Base-by-base conservation (phyloP, 2,329 filamentous ascomycete species). In the Tolypocladium pustulatum region DNA sequence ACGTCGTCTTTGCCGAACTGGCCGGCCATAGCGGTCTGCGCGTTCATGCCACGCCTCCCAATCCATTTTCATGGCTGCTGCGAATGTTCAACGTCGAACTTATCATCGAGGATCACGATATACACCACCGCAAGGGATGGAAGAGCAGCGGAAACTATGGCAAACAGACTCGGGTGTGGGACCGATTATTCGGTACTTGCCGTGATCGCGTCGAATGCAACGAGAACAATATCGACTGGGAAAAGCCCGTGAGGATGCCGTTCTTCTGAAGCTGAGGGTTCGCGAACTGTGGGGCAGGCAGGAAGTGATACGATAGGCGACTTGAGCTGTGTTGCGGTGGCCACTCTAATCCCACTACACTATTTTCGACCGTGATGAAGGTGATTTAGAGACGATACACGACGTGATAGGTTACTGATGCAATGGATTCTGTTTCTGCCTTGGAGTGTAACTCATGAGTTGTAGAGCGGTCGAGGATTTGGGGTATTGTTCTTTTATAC, bases 81-180 rank as follows among this genome's bases (percentile, higher is more conserved):
- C 63, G 66, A 46, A 53, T 66, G 12, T 62, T 75, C 7, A 61
- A 70, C 27, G 59, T 57, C 41, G 74, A 77, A 34, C 64, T 78
- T 7, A 64, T 72, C 1, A 71, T 76, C 38, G 75, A 77, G 61
- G 75, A 78, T 40, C 72, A 74, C 55, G 72, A 74, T 59, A 61
- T 74, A 9, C 72, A 74, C 58, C 72, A 74, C 56, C 68, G 72
- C 3, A 68, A 67, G 59, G 72, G 72, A 1, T 74, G 70, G 69
- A 71, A 67, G 55, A 70, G 65, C 58, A 73, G 71, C 54, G 62
- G 67, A 57, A 74, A 73, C 60, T 74, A 74, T 57, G 72, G 72
- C 57, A 74, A 74, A 60, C 72, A 74, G 62, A 73, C 71, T 8
- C 58, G 68, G 1, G 56, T 74, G 5, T 75, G 72, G 72, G 72